Base-by-base conservation (phyloP, 1,284 basidiomycete species). In the Gymnopus androsaceus region DNA sequence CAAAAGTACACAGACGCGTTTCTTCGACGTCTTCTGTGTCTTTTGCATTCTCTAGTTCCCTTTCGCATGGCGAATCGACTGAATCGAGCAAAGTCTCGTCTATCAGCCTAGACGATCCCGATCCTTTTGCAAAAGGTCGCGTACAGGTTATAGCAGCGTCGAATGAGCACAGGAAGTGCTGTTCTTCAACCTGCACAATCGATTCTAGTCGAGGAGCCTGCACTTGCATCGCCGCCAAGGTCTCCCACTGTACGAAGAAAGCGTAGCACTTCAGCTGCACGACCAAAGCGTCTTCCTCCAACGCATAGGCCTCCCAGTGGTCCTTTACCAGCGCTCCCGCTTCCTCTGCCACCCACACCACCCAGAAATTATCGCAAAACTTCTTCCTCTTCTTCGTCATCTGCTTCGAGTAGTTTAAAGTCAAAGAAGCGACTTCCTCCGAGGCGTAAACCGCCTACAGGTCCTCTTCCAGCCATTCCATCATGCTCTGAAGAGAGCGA, bases 101-200 rank as follows among this genome's bases (percentile, higher is more conserved):
- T n/a, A n/a, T n/a, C n/a, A n/a, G n/a, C n/a, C n/a, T n/a, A n/a
- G n/a, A n/a, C 6, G 28, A 33, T 25, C 19, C 23, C 12, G 56
- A 57, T 49, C 56, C 56, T 8, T 57, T 57, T 30, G 56, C 56
- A 6, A 57, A 57, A 42, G 56, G 56, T 34, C 31, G 33, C n/a
- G 56, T 57, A 8, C 48, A 50, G 27, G 48, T 50, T 30, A 36
- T 50, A 8, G 6, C 47, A n/a, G 4, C 47, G 47, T 36, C 47
- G 47, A 48, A 25, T 7, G 28, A 50, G 48, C 27, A 25, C 48
- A 1, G 48, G 34, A 36, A 50, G 34, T n/a, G n/a, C n/a, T n/a
- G n/a, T n/a, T n/a, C n/a, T n/a, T 21, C 44, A 46, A 9, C 44
- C 44, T 17, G 44, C 44, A n/a, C 44, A 46, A 19, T 46, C 44